These are phyloP conservation scores for Dalechampia spathulata DNA, from an alignment of 441 rosid species.

Conservation along the genomic window DNA sequence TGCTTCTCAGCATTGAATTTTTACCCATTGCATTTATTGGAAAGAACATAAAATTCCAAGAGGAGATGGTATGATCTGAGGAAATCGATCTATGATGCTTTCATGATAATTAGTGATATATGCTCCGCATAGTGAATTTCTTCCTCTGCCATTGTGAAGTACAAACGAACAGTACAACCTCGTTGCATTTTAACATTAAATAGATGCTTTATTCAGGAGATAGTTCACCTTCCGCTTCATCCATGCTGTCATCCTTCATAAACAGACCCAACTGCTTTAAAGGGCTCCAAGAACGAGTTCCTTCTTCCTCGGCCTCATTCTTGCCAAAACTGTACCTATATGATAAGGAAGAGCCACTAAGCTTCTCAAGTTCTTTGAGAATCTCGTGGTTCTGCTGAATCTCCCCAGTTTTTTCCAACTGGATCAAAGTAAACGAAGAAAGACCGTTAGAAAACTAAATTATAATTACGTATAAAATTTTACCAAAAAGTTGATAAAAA, in stretches of 20 bases:
- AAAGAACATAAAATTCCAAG: no score
- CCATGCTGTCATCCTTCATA: constrained; percentile 12
- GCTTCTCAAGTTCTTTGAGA: constrained; percentile 47
- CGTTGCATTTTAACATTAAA: no score
- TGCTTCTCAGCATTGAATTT: no score
- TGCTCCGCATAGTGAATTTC: no score
- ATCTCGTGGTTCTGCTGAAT: constrained; percentile 43
- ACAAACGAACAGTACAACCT: neutral
- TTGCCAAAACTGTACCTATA: constrained; percentile 8
- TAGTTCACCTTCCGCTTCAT: constrained; percentile 23
- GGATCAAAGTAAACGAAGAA: no score
- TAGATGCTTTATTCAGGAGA: neutral
- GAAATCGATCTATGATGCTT: no score
- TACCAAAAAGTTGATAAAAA: no score
- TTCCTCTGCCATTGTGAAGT: neutral
- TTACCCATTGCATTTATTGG: no score
- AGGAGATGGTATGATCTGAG: no score
- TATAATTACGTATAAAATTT: no score
- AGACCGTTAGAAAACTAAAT: no score
- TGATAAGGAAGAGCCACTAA: constrained; percentile 38
- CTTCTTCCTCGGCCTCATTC: constrained; percentile 14
- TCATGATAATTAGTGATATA: no score
- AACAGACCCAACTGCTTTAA: constrained; percentile 27
- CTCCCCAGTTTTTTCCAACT: constrained; percentile 61
- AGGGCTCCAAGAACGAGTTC: constrained; percentile 17